Conservation (phyloP, 2,329 filamentous ascomycete genomes). For the Fusarium drepaniforme region DNA sequence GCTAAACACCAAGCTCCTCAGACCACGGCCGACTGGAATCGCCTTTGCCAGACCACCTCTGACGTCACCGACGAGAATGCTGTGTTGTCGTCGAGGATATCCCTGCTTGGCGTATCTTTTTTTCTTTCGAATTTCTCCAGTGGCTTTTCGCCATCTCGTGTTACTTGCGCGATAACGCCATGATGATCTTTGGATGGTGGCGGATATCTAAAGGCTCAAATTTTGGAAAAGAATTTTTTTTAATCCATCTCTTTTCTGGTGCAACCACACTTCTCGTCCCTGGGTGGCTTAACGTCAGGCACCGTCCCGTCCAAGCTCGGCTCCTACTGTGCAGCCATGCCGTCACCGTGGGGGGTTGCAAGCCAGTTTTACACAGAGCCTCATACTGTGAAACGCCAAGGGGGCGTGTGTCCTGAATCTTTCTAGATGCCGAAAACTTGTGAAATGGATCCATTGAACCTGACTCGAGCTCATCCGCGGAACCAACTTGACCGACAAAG, state of each 20-base stretch:
- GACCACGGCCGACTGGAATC: conserved; percentile 9
- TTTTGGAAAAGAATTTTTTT: conserved; percentile 1
- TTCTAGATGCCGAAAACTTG: neutral
- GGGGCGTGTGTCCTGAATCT: neutral
- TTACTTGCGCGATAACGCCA: conserved; percentile 3
- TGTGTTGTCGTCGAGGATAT: conserved; percentile 14
- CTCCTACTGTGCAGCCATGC: conserved; percentile 22
- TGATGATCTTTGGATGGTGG: conserved; percentile 18
- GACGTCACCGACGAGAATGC: conserved; percentile 39
- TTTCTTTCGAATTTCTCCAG: conserved; percentile 9
- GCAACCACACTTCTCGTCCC: conserved; percentile 10
- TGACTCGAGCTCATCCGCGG: neutral
- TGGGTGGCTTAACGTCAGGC: conserved; percentile 31
- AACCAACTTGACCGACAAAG: neutral
- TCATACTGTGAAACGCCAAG: conserved; percentile 33
- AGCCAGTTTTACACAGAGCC: conserved; percentile 24
- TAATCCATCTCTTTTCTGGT: neutral
- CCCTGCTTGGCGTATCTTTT: conserved; percentile 13
- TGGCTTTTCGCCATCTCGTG: conserved; percentile 23
- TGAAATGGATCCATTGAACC: neutral
- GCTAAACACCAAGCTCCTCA: conserved; percentile 18
- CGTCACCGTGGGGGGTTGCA: conserved; percentile 20
- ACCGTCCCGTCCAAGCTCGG: conserved; percentile 23
- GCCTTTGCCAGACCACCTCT: conserved; percentile 20
- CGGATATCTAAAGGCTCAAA: conserved; percentile 6